These are phyloP conservation scores for Trypanosomatidae sp. DNA, from an alignment of 208 protist genomes.

Conservation along the genomic window DNA sequence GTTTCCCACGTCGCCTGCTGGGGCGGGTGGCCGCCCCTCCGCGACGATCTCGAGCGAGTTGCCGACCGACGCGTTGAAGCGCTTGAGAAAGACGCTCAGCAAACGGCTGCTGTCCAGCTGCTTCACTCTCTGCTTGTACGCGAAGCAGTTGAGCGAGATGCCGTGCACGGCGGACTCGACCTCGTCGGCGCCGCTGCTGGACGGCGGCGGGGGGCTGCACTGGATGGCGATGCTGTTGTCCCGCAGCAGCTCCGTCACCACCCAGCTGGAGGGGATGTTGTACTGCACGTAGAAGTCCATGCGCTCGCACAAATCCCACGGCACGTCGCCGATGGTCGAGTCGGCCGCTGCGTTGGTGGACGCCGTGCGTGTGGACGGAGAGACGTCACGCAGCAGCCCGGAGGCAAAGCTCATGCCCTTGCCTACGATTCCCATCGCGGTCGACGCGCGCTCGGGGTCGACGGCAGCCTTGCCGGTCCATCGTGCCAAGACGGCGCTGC, in stretches of 20 bases:
- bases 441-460: slow-evolving; percentile 5
- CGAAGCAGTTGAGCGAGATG: slow-evolving; percentile 79
- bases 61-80: slow-evolving; percentile 74
- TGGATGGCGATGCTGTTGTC: slow-evolving; percentile 82
- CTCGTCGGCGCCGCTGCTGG: neutral
- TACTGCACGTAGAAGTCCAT: slow-evolving; percentile 88
- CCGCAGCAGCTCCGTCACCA: slow-evolving; percentile 50
- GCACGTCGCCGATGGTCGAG: slow-evolving; percentile 53
- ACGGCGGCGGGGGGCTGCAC: slow-evolving; percentile 47
- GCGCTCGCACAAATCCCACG: slow-evolving; percentile 74
- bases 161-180: slow-evolving; percentile 52
- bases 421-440: slow-evolving; percentile 15
- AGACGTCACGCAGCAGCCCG: slow-evolving; percentile 24
- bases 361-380: slow-evolving; percentile 18
- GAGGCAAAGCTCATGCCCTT: slow-evolving; percentile 81
- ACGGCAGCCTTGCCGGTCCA: slow-evolving; percentile 61
- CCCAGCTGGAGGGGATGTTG: slow-evolving; percentile 67
- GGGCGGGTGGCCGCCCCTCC: slow-evolving; percentile 16
- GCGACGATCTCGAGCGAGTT: slow-evolving; percentile 62
- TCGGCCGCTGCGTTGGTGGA: slow-evolving; percentile 17
- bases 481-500: slow-evolving; percentile 41
- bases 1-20: too few species aligned
- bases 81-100: slow-evolving; percentile 68
- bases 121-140: slow-evolving; percentile 72
- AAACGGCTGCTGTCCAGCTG: slow-evolving; percentile 58